These are phyloP conservation scores for Peronospora farinosa DNA, from an alignment of 352 stramenopile genomes.

Conservation along the genomic window DNA sequence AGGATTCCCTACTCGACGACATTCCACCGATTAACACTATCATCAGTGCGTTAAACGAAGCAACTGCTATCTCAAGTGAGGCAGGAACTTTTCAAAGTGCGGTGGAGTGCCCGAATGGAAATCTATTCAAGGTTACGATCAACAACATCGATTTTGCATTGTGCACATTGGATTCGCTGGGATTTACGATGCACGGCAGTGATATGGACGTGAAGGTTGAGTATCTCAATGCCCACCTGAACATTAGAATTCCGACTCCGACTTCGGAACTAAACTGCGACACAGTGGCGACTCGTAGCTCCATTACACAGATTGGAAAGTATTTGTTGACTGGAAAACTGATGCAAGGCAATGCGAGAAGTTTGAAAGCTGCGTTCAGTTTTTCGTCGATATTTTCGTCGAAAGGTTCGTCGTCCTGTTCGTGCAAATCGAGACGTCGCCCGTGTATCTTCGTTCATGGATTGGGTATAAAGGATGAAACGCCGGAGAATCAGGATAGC, in stretches of 20 bases:
- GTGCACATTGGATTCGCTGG: constrained; percentile 21
- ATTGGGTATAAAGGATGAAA: constrained; percentile 1
- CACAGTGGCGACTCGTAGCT: constrained; percentile 8
- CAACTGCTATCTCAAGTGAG: constrained; percentile 2
- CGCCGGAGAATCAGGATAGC: constrained; percentile 7
- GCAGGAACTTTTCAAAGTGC: constrained; percentile 5
- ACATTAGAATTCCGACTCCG: constrained; percentile 11
- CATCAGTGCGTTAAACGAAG: constrained; percentile 14
- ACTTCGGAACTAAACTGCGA: constrained; percentile 7
- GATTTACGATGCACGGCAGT: constrained; percentile 24
- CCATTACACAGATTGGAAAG: constrained; percentile 12
- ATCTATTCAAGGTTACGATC: constrained; percentile 27
- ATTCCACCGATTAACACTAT: constrained; percentile 28
- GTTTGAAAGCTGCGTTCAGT: constrained; percentile 8
- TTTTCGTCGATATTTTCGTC: constrained; percentile 1
- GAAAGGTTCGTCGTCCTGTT: background rate
- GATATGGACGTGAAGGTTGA: constrained; percentile 31
- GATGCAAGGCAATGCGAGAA: constrained; percentile 6
- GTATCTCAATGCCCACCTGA: constrained; percentile 10
- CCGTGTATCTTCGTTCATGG: constrained; percentile 20
- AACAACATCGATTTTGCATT: constrained; percentile 33
- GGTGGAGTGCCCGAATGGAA: constrained; percentile 21
- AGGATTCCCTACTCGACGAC: constrained; percentile 7
- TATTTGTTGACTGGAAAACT: constrained; percentile 18
- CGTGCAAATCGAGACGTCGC: constrained; percentile 9